Base-by-base conservation (phyloP, 208 protist species). In the Acanthamoeba castellanii region DNA sequence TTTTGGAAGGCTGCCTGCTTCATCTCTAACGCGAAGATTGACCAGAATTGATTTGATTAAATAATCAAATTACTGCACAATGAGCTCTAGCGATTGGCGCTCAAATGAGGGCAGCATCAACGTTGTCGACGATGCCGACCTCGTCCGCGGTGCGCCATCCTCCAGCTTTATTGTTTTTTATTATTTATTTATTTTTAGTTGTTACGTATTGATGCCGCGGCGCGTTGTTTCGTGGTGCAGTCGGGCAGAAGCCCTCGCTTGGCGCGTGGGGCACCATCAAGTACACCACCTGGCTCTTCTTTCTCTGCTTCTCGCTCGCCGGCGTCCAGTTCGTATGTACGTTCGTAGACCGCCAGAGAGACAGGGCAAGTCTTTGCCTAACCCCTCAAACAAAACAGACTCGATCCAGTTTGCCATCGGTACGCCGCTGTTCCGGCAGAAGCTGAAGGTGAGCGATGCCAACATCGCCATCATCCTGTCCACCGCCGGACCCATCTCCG, bases 321-420 rank as follows among this genome's bases (percentile, higher is more conserved):
- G 95, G 95, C 89, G 95, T 96, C 13, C 95, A 96, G 84, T 96
- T 96, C 70, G 81, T 95, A 34, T 96, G 94, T 95, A 95, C 20
- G 94, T 93, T 25, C 45, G 3, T 30, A n/a, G 25, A 20, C 25
- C 4, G 22, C 57, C 57, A 4, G 3, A 3, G 20, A 61, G 20
- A 1, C 27, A 2, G 2, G 5, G 57, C 22, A 20, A 76, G 34
- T 34, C n/a, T 42, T 25, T n/a, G 42, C 9, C 34, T 7, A 47
- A 57, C 1, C 32, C n/a, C 8, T 68, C 22, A 45, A 18, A 4
- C 14, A 2, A n/a, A 2, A 30, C 81, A 96, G 95, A 95, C 94
- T 95, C 95, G 27, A 96, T 95, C 74, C 95, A 96, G 92, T 96
- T 95, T 84, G 95, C 95, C 20, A 82, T 96, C 11, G 95, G 95